Evolutionary conservation across 495 filamentous ascomycete species (phyloP), one percentile per base, ranked within the genome.

Genomic region (Xylaria scruposa): DNA sequence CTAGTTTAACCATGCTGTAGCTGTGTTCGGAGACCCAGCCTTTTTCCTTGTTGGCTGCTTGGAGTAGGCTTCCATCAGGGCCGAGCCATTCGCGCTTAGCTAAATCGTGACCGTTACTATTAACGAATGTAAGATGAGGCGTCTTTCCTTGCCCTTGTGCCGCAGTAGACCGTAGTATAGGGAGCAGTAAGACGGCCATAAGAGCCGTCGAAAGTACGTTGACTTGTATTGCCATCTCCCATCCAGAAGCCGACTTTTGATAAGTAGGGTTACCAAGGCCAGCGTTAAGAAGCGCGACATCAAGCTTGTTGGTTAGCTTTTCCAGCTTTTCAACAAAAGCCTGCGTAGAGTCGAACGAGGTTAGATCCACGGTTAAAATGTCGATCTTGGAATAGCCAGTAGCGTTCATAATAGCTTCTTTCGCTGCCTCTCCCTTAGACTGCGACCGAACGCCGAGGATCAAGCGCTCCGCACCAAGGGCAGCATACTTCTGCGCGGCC

Each of bases 121-220:
- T 56, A 0, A 56, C 53, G 53, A 56, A 56, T 29, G 53, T 56
- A 12, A 56, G 21, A 56, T 56, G 53, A 31, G 53, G 53, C 0
- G 12, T 56, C 7, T 3, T 56, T 24, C 53, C 53, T 2, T 29
- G 4, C 53, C 53, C 53, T 2, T 29, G 4, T 24, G 53, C 53
- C 8, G 53, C 53, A 29, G 53, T 56, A 56, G 53, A 56, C 15
- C 24, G 53, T 12, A 56, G n/a, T 26, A 56, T 31, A 2, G 53
- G 53, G 21, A 56, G 53, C 1, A 56, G 53, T 24, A 56, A 29
- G 26, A 56, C 53, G 0, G 82, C 88, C 36, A 92, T 79, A 5
- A 91, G 74, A 17, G 84, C 81, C 0, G 88, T 91, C 2, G 85
- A 87, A 5, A 91, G 78, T 3, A 85, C 82, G 72, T 92, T 91